Percentiles rank a stretch among this genome's conserved stretches.
phyloP scores from a whole-genome alignment of 148 eudicot genomes.

The Oxyria digyna region DNA sequence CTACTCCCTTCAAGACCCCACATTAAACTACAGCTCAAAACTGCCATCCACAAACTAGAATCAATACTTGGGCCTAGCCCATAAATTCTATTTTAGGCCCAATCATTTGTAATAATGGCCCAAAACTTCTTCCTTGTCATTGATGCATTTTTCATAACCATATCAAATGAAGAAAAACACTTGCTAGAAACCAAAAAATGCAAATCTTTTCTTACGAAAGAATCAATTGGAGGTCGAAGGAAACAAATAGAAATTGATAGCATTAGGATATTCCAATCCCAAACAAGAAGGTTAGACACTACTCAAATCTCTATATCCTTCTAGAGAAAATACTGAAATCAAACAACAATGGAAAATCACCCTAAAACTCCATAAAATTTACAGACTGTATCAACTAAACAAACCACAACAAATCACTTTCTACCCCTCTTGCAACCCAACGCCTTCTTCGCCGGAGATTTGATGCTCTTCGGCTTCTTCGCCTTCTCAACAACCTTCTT shows the following conservation, averaged over 20 bases:
- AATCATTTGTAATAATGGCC: background rate
- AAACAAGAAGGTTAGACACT: background rate
- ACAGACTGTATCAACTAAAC: background rate
- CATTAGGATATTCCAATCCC: background rate
- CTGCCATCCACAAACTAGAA: constrained; percentile 33
- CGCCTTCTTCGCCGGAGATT: constrained; percentile 23
- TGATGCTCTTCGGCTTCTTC: constrained; percentile 18
- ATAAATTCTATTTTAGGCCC: no score
- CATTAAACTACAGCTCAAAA: constrained; percentile 37
- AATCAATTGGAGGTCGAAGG: no score
- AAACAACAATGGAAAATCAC: background rate
- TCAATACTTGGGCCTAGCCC: background rate
- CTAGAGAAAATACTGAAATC: background rate
- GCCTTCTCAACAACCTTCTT: constrained; percentile 25
- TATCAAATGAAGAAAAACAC: no score
- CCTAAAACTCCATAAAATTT: background rate
- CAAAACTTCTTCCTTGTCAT: background rate
- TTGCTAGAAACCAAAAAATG: no score
- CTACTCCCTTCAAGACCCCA: constrained; percentile 32
- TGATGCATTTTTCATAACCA: background rate
- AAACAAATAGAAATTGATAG: background rate
- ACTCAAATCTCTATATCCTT: background rate
- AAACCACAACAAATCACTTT: constrained; percentile 14
- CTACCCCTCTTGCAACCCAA: constrained; percentile 9
- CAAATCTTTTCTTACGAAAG: no score